phyloP scores from a whole-genome alignment of 495 filamentous ascomycete species.

The Astrothelium macrocarpum region DNA sequence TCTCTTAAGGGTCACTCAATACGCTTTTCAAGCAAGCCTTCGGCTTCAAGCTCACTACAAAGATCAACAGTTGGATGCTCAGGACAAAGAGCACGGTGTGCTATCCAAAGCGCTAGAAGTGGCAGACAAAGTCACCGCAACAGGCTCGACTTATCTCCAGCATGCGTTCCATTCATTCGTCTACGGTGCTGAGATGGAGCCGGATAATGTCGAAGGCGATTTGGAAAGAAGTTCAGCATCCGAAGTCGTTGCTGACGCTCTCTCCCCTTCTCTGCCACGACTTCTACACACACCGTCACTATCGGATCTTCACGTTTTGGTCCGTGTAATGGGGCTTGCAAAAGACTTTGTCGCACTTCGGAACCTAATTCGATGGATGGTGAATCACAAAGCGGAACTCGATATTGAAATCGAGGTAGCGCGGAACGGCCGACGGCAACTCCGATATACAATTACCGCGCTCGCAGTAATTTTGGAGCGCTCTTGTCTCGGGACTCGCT shows the following conservation, averaged over 20 bases:
- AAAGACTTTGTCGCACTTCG: slow-evolving; percentile 27
- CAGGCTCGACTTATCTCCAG: slow-evolving; percentile 5
- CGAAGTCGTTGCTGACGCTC: neutral
- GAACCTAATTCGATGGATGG: slow-evolving; percentile 24
- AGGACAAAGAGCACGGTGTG: neutral
- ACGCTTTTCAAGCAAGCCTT: neutral
- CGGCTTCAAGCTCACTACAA: neutral
- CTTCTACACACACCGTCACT: slow-evolving; percentile 19
- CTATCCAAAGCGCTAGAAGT: neutral
- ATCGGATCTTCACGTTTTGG: slow-evolving; percentile 27
- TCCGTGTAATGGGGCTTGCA: slow-evolving; percentile 29
- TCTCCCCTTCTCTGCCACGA: slow-evolving; percentile 5
- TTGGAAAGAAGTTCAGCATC: neutral
- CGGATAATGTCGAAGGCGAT: no score
- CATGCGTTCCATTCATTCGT: neutral
- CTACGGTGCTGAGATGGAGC: neutral
- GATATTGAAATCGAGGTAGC: slow-evolving; percentile 8
- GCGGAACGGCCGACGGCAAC: slow-evolving; percentile 35
- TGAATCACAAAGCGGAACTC: slow-evolving; percentile 16
- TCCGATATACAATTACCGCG: slow-evolving; percentile 44
- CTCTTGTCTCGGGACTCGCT: slow-evolving; percentile 18
- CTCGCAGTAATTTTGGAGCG: slow-evolving; percentile 45
- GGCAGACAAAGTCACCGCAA: slow-evolving; percentile 5
- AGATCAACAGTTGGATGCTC: neutral
- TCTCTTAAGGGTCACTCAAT: slow-evolving; percentile 15